Evolutionary conservation across 2,329 filamentous ascomycete genomes (phyloP).

Genomic region (Cercospora berteroae): DNA sequence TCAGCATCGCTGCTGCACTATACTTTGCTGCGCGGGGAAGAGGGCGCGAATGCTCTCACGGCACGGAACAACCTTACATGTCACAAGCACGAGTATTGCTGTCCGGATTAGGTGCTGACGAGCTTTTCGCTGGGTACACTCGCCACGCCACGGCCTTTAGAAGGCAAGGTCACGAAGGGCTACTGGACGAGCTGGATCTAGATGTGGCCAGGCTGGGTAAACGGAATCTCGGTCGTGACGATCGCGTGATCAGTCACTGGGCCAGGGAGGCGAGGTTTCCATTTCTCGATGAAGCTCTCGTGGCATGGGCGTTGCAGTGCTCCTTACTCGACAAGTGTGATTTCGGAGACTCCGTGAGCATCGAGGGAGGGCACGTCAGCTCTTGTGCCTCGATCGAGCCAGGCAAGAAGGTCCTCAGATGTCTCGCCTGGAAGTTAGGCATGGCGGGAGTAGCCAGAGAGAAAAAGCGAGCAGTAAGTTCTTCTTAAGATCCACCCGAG

Average conservation of each 20-base stretch:
- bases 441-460: constrained; percentile 72
- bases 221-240: constrained; percentile 92
- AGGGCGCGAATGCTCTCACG: constrained; percentile 36
- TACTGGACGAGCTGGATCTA: constrained; percentile 78
- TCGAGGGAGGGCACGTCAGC: constrained; percentile 23
- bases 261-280: constrained; percentile 86
- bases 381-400: constrained; percentile 58
- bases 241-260: constrained; percentile 87
- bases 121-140: constrained; percentile 90
- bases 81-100: constrained; percentile 79
- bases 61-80: constrained; percentile 48
- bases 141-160: constrained; percentile 77
- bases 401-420: constrained; percentile 75
- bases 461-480: constrained; percentile 82
- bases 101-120: constrained; percentile 91
- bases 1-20: constrained; percentile 89
- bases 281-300: constrained; percentile 81
- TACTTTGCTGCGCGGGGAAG: constrained; percentile 85
- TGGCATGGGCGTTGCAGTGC: constrained; percentile 72
- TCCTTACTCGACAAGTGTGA: constrained; percentile 87
- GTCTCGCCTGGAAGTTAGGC: constrained; percentile 71
- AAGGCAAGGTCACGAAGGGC: constrained; percentile 64
- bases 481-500: background rate
- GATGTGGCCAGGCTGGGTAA: constrained; percentile 84
- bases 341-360: constrained; percentile 51